phyloP scores from a whole-genome alignment of 768 basidiomycete genomes.

The Boletales sp. region DNA sequence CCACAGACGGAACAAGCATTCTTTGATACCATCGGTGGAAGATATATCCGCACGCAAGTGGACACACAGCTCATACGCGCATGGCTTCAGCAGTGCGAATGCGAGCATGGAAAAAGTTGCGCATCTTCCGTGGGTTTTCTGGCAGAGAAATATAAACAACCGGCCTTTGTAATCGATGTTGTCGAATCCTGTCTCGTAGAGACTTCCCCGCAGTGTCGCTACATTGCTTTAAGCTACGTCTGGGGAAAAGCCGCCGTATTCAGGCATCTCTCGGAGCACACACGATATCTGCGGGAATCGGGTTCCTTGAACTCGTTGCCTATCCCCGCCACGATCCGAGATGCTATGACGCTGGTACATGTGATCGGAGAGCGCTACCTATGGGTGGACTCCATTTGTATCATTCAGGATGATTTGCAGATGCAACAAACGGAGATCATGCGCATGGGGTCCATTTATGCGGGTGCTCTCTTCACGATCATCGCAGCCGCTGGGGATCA shows the following conservation, averaged over 20 bases:
- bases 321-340: constrained; percentile 21
- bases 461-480: constrained; percentile 14
- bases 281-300: constrained; percentile 1
- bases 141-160: background rate
- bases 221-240: constrained; percentile 23
- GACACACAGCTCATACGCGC: constrained; percentile 6
- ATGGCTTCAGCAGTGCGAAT: constrained; percentile 16
- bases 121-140: background rate
- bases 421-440: constrained; percentile 17
- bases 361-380: constrained; percentile 22
- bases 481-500: constrained; percentile 13
- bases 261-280: constrained; percentile 7
- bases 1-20: background rate
- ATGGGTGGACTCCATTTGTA: constrained; percentile 26
- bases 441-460: constrained; percentile 22
- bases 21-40: constrained; percentile 6
- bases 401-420: constrained; percentile 15
- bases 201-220: constrained; percentile 18
- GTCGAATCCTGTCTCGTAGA: constrained; percentile 15
- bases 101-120: constrained; percentile 7
- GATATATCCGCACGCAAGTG: constrained; percentile 1
- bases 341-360: constrained; percentile 18
- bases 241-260: constrained; percentile 13
- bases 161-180: constrained; percentile 16
- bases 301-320: constrained; percentile 1